Percentiles rank a stretch among this genome's conserved stretches.
Conservation (phyloP, 768 basidiomycete species). For the Agaricus subrufescens region DNA sequence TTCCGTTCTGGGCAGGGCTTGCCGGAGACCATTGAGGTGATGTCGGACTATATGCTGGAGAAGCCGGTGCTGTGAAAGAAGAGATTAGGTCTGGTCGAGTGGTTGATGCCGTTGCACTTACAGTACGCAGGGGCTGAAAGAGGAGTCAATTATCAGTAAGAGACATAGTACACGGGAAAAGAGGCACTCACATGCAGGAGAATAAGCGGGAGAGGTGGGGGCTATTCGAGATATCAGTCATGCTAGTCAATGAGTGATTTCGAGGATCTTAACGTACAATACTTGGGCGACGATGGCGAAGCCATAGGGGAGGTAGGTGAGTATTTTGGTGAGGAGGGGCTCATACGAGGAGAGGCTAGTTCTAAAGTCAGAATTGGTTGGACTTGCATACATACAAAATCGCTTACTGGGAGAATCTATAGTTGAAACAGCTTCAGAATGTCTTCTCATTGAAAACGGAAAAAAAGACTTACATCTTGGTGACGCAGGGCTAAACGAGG, state of each 20-base stretch:
- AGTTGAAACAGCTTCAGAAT: constrained; percentile 17
- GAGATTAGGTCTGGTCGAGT: constrained; percentile 13
- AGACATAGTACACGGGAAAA: background rate
- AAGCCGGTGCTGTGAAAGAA: constrained; percentile 59
- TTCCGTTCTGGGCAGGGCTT: constrained; percentile 63
- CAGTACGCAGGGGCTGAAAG: constrained; percentile 73
- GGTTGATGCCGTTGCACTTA: constrained; percentile 29
- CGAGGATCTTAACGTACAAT: constrained; percentile 53
- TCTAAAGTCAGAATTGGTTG: constrained; percentile 21
- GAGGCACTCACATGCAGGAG: constrained; percentile 70
- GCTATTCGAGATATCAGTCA: constrained; percentile 37
- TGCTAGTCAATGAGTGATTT: background rate
- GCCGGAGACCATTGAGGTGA: constrained; percentile 83
- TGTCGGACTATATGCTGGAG: constrained; percentile 82
- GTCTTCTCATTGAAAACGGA: background rate
- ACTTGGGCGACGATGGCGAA: constrained; percentile 89
- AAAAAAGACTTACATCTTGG: constrained; percentile 64
- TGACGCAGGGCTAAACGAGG: constrained; percentile 92
- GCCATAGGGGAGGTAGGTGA: constrained; percentile 90
- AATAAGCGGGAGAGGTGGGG: constrained; percentile 84
- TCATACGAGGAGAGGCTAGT: constrained; percentile 73
- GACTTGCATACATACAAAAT: background rate
- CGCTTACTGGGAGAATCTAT: constrained; percentile 79
- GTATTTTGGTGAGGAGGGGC: constrained; percentile 89
- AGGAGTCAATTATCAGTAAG: background rate